Conservation (phyloP, 2,329 filamentous ascomycete genomes). For the Pestalotiopsis sp. region DNA sequence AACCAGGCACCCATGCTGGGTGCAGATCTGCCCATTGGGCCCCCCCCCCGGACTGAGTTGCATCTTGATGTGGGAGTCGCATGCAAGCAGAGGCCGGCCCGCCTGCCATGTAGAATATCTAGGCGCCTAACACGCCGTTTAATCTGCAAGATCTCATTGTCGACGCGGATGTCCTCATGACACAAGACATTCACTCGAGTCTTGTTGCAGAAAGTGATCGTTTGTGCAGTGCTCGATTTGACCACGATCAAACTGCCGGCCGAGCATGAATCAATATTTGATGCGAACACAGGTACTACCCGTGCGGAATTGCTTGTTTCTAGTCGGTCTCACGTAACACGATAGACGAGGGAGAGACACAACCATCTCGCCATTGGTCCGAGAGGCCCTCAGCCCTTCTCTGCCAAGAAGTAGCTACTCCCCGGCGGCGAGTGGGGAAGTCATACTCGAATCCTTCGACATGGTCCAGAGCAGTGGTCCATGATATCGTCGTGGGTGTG, state of each 20-base stretch:
- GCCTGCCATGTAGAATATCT: constrained; percentile 14
- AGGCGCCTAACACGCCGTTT: constrained; percentile 8
- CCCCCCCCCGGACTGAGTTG: constrained; percentile 18
- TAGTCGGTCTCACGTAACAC: background rate
- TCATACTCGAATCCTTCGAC: background rate
- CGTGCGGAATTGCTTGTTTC: background rate
- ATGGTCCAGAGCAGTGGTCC: background rate
- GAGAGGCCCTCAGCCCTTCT: background rate
- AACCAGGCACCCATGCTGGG: constrained; percentile 24
- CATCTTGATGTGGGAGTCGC: constrained; percentile 20
- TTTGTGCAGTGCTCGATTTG: background rate
- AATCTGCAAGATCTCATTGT: background rate
- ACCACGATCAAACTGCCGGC: background rate
- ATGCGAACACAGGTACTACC: background rate
- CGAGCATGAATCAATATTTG: background rate
- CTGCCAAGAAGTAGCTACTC: background rate
- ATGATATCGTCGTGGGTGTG: background rate
- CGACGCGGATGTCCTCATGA: background rate
- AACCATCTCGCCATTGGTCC: background rate
- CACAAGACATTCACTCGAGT: background rate
- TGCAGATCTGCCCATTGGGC: constrained; percentile 19
- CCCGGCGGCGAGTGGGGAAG: background rate
- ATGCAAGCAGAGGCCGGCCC: constrained; percentile 17
- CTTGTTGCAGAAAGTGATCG: background rate
- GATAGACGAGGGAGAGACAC: background rate